Evolutionary conservation across 306 rosid species (phyloP).

Genomic region (Lotus japonicus): DNA sequence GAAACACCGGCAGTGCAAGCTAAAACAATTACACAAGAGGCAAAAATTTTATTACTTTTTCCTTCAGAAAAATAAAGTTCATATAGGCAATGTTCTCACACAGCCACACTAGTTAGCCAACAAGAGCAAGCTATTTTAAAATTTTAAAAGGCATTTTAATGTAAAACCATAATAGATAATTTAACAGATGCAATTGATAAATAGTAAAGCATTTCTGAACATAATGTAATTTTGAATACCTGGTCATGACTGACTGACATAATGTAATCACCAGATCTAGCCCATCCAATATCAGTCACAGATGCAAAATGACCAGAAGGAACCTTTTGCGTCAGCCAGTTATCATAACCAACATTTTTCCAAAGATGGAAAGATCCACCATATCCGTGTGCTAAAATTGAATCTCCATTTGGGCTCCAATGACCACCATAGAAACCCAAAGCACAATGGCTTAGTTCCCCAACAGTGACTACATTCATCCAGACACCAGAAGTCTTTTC

Average conservation of each 20-base stretch:
- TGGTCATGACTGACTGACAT: slow-evolving; percentile 92
- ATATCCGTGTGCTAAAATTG: slow-evolving; percentile 92
- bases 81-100: background rate
- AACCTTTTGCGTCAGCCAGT: slow-evolving; percentile 90
- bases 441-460: slow-evolving; percentile 95
- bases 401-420: slow-evolving; percentile 80
- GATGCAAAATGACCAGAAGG: slow-evolving; percentile 98
- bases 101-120: background rate
- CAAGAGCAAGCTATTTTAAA: background rate
- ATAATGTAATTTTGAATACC: slow-evolving; percentile 34
- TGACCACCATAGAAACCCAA: slow-evolving; percentile 96
- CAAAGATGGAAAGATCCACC: slow-evolving; percentile 98
- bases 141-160: background rate
- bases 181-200: background rate
- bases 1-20: background rate
- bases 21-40: background rate
- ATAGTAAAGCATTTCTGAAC: slow-evolving; percentile 3
- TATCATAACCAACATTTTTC: slow-evolving; percentile 67
- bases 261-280: slow-evolving; percentile 68
- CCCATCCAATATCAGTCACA: slow-evolving; percentile 81
- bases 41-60: slow-evolving; percentile 1
- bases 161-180: background rate
- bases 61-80: background rate
- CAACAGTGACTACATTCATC: slow-evolving; percentile 98
- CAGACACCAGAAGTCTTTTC: slow-evolving; percentile 88